Conservation (phyloP, 2,329 filamentous ascomycete species). For the Botrytis elliptica region DNA sequence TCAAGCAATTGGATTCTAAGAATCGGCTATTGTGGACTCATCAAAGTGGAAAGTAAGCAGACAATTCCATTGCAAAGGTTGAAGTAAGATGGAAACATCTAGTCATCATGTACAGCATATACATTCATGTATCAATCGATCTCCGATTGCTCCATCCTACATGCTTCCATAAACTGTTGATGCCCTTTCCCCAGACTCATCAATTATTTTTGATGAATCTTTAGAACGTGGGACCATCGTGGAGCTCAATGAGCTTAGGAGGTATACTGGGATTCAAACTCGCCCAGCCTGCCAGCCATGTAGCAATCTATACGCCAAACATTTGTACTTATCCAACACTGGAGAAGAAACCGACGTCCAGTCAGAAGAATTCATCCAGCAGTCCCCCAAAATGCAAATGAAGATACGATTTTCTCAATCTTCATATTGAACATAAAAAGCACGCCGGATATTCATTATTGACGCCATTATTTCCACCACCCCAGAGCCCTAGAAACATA, state of each 20-base stretch:
- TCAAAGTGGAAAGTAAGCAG: background rate
- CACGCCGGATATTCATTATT: background rate
- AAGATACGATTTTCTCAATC: background rate
- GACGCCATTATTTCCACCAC: conserved; percentile 6
- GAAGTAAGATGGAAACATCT: background rate
- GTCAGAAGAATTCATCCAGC: background rate
- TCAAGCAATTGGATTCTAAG: background rate
- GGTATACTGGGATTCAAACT: background rate
- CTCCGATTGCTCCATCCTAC: background rate
- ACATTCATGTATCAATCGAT: background rate
- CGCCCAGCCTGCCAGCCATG: background rate
- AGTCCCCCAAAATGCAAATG: background rate
- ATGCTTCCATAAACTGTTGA: background rate
- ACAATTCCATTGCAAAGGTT: background rate
- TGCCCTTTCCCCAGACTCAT: background rate
- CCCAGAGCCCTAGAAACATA: background rate
- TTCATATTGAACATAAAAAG: background rate
- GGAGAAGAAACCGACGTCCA: background rate
- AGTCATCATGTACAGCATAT: background rate
- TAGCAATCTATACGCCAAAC: background rate
- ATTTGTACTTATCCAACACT: background rate
- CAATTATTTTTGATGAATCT: background rate
- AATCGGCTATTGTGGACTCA: background rate
- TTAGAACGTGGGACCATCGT: background rate
- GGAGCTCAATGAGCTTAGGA: background rate